Percentiles rank a stretch among this genome's conserved stretches.
These are phyloP conservation scores for Hansenula lynferdii DNA, from an alignment of 1,139 yeast species.

Conservation along the genomic window DNA sequence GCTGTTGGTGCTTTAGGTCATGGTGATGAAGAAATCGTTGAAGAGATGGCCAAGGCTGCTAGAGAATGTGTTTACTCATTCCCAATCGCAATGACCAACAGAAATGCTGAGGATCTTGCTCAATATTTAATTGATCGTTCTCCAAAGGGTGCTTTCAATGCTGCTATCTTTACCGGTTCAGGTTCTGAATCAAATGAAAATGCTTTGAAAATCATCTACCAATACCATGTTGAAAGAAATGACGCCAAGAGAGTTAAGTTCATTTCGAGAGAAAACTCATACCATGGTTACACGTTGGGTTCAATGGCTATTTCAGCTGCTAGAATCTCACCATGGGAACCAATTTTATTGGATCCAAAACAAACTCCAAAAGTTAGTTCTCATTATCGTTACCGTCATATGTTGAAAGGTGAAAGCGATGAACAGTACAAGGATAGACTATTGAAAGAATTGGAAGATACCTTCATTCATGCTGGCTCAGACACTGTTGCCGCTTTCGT, in stretches of 20 bases:
- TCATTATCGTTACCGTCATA: slow-evolving; percentile 46
- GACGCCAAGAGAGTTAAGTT: slow-evolving; percentile 44
- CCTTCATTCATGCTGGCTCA: slow-evolving; percentile 46
- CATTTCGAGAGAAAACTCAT: slow-evolving; percentile 48
- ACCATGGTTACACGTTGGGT: slow-evolving; percentile 58
- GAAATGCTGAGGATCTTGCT: slow-evolving; percentile 46
- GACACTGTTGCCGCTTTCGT: slow-evolving; percentile 48
- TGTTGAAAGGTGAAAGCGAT: slow-evolving; percentile 40
- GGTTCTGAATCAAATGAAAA: slow-evolving; percentile 62
- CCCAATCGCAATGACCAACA: slow-evolving; percentile 38
- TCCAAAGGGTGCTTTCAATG: slow-evolving; percentile 48
- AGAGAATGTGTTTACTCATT: slow-evolving; percentile 40
- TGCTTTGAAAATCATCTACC: slow-evolving; percentile 51
- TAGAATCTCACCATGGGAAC: slow-evolving; percentile 39
- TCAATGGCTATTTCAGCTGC: slow-evolving; percentile 45
- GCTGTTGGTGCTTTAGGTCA: slow-evolving; percentile 62
- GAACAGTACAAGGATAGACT: slow-evolving; percentile 45
- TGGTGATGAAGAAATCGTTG: slow-evolving; percentile 47
- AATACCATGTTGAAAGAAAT: slow-evolving; percentile 48
- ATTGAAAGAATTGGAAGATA: slow-evolving; percentile 42
- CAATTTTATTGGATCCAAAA: slow-evolving; percentile 34
- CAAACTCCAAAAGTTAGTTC: slow-evolving; percentile 42
- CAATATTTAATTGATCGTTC: slow-evolving; percentile 49
- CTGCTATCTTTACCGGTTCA: slow-evolving; percentile 53
- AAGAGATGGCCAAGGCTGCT: slow-evolving; percentile 46